Conservation (phyloP, 1,139 yeast genomes). For the Geotrichum phurueaensis region DNA sequence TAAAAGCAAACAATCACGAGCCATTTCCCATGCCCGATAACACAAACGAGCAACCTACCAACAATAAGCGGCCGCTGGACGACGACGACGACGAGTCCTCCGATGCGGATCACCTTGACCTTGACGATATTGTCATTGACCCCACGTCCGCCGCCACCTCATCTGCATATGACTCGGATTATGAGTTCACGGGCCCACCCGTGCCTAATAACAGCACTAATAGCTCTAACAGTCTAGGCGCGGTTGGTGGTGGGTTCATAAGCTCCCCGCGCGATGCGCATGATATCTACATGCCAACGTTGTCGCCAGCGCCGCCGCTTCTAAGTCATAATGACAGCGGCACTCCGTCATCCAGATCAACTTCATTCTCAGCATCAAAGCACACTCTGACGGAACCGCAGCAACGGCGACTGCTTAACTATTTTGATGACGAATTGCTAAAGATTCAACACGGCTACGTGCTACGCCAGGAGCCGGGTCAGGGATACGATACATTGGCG, state of each 20-base stretch:
- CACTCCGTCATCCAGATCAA: neutral
- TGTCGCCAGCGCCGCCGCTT: conserved; percentile 15
- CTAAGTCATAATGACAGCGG: neutral
- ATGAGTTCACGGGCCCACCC: neutral
- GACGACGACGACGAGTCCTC: neutral
- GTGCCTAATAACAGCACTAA: neutral
- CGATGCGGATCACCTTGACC: neutral
- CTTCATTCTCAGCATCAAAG: conserved; percentile 6
- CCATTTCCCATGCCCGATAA: neutral
- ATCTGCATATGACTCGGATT: neutral
- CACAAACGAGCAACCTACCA: neutral
- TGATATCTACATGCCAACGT: conserved; percentile 9
- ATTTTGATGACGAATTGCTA: conserved; percentile 12
- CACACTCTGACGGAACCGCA: conserved; percentile 15
- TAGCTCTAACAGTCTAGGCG: neutral
- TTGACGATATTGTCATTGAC: neutral
- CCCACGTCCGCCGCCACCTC: neutral
- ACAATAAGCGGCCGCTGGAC: neutral
- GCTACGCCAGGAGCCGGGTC: conserved; percentile 14
- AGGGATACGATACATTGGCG: conserved; percentile 38
- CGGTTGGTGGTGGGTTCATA: neutral
- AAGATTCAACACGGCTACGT: conserved; percentile 17
- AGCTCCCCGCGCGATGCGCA: neutral
- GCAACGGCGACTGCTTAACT: conserved; percentile 9
- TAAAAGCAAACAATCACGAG: too few species aligned